Evolutionary conservation across 2,329 filamentous ascomycete genomes (phyloP).

Genomic region (Claviceps quebecensis): DNA sequence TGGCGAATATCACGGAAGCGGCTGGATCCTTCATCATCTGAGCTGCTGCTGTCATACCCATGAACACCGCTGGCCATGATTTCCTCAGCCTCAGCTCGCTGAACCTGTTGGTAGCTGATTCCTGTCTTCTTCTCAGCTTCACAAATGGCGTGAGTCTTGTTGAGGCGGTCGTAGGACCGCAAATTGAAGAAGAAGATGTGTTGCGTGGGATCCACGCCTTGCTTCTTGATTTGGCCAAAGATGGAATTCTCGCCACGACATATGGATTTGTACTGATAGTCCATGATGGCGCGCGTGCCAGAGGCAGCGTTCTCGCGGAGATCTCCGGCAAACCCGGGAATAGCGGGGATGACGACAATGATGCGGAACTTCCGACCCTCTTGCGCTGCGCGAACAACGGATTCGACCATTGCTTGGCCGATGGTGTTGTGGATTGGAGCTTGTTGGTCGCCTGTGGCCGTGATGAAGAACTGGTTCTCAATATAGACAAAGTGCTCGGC

Average conservation of each 20-base stretch:
- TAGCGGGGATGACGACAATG: conserved; percentile 78
- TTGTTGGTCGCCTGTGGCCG: conserved; percentile 81
- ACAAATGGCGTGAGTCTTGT: conserved; percentile 60
- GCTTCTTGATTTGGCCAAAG: conserved; percentile 56
- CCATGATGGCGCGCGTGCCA: conserved; percentile 90
- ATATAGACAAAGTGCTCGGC: conserved; percentile 94
- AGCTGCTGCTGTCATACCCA: conserved; percentile 32
- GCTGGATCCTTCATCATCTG: conserved; percentile 8
- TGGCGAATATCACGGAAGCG: conserved; percentile 3
- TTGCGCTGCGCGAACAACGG: conserved; percentile 65
- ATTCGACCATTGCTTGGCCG: conserved; percentile 80
- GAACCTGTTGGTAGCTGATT: conserved; percentile 72
- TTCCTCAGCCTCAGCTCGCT: conserved; percentile 77
- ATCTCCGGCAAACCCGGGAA: conserved; percentile 90
- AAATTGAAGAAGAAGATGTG: conserved; percentile 93
- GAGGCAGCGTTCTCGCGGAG: conserved; percentile 68
- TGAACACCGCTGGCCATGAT: conserved; percentile 68
- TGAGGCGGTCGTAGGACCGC: conserved; percentile 81
- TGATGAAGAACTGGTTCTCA: conserved; percentile 98
- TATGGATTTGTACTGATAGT: conserved; percentile 96
- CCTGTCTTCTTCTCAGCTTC: conserved; percentile 70
- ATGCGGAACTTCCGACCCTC: conserved; percentile 80
- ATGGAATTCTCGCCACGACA: conserved; percentile 86
- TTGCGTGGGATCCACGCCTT: conserved; percentile 63
- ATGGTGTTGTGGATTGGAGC: conserved; percentile 76